Percentiles rank a stretch among this genome's conserved stretches.
phyloP scores from a whole-genome alignment of 495 filamentous ascomycete species.

The Aspergillus ellipticus region DNA sequence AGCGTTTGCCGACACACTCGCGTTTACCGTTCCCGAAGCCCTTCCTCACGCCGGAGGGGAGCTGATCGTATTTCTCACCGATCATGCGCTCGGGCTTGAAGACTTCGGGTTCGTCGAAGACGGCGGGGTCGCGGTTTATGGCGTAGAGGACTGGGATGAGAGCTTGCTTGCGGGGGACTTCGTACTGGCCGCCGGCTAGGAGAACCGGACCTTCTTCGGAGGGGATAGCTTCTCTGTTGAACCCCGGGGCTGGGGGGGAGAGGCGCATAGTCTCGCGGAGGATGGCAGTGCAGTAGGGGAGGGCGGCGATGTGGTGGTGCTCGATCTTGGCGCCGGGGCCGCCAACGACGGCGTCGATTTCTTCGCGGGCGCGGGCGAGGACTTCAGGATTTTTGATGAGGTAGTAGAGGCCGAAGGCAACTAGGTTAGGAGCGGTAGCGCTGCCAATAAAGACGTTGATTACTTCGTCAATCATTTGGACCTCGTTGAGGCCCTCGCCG shows the following conservation, averaged over 20 bases:
- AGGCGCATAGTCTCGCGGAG: conserved; percentile 73
- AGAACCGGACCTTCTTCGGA: conserved; percentile 48
- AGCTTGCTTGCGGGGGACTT: conserved; percentile 54
- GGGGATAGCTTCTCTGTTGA: conserved; percentile 54
- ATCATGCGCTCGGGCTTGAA: conserved; percentile 70
- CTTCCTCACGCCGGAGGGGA: conserved; percentile 61
- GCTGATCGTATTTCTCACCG: conserved; percentile 56
- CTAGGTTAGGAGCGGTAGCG: conserved; percentile 41
- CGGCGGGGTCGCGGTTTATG: conserved; percentile 65
- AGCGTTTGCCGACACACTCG: conserved; percentile 61
- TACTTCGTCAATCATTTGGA: conserved; percentile 65
- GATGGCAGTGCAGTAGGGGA: conserved; percentile 62
- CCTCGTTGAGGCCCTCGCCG: conserved; percentile 56
- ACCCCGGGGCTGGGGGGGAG: conserved; percentile 59
- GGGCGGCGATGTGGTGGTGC: conserved; percentile 57
- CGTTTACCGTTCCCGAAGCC: conserved; percentile 69
- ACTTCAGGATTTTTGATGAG: conserved; percentile 36
- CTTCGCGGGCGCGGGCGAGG: conserved; percentile 34
- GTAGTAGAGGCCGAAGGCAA: conserved; percentile 45
- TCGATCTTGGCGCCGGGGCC: conserved; percentile 28
- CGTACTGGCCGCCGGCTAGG: conserved; percentile 64
- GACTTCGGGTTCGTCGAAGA: conserved; percentile 60
- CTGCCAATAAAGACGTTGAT: conserved; percentile 47
- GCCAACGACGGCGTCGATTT: conserved; percentile 41
- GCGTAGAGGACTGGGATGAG: conserved; percentile 61